phyloP scores from a whole-genome alignment of 2,329 filamentous ascomycete species.

The Fusarium albidum region DNA sequence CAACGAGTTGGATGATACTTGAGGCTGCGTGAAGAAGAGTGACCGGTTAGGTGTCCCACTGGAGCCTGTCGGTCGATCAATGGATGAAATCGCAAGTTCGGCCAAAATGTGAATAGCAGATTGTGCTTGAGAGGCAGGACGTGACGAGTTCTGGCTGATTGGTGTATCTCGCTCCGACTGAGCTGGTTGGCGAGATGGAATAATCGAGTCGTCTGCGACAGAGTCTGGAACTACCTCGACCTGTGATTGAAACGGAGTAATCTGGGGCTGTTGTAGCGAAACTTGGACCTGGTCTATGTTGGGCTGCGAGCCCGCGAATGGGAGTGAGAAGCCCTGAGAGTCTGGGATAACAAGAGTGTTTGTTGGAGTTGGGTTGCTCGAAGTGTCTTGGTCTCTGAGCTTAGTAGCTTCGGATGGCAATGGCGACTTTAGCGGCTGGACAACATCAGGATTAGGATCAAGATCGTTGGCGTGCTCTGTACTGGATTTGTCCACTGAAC shows the following conservation, averaged over 20 bases:
- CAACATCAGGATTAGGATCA: not conserved
- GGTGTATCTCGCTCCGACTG: slow-evolving; percentile 4
- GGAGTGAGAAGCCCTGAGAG: slow-evolving; percentile 30
- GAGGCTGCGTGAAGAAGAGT: slow-evolving; percentile 35
- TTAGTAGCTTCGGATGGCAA: not conserved
- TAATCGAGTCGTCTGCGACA: slow-evolving; percentile 21
- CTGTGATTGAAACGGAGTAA: slow-evolving; percentile 12
- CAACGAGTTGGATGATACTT: slow-evolving; percentile 1
- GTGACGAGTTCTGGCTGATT: slow-evolving; percentile 7
- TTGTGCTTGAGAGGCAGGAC: slow-evolving; percentile 1
- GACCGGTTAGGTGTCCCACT: slow-evolving; percentile 6
- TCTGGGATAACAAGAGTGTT: slow-evolving; percentile 30
- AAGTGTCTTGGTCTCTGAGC: slow-evolving; percentile 1
- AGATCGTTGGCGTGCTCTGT: not conserved
- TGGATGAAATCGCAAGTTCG: not conserved
- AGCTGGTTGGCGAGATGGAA: slow-evolving; percentile 42
- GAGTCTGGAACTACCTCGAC: slow-evolving; percentile 23
- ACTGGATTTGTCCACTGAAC: not conserved
- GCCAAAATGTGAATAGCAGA: not conserved
- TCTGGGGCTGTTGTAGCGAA: slow-evolving; percentile 1
- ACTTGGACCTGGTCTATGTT: not conserved
- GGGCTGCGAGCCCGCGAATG: slow-evolving; percentile 9
- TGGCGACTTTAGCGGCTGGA: not conserved
- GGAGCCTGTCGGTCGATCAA: not conserved
- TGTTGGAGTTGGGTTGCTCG: slow-evolving; percentile 5